Evolutionary conservation across 345 rosid genomes (phyloP), one percentile per base, ranked within the genome.

Genomic region (Gossypium longicalyx): DNA sequence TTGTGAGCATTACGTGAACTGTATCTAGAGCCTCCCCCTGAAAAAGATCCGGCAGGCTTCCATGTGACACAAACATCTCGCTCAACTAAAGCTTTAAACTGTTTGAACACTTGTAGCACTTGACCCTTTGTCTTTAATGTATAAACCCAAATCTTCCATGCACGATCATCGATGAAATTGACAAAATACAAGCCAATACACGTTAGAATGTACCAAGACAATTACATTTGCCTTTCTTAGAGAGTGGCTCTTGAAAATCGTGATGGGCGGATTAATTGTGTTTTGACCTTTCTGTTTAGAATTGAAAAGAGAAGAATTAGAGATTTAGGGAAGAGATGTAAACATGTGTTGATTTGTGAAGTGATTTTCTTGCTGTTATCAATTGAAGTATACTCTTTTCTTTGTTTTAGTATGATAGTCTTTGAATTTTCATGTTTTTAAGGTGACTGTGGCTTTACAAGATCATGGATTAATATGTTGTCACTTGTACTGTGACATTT

Each of bases 241-340:
- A 45, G 49, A 7, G 13, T 45, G 49, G 49, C 12, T 45, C 49
- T 45, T 45, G 49, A 45, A 10, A 45, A 9, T 34, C 47, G 19
- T 64, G 15, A 10, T 41, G 16, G 4, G 27, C 16, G 1, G 12
- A 47, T 47, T 64, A n/a, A 41, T 3, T 9, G 49, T 27, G 25
- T 74, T 68, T 77, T 22, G 45, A 58, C 20, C 22, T 58, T 44
- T 58, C 25, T 57, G 64, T 56, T 20, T 41, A 7, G 64, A 54
- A 54, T 53, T 11, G 74, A 52, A 16, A 58, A 53, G 45, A 53
- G 61, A 34, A 52, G 47, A 13, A 51, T 8, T 70, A 25, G 61
- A 13, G 16, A 51, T 52, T 29, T 20, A 15, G 66, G 53, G 52
- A 58, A 72, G 19, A 66, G 12, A 66, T 66, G 10, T 66, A 44